phyloP scores from a whole-genome alignment of 2,329 filamentous ascomycete genomes.

The Sordariomycetes sp. region DNA sequence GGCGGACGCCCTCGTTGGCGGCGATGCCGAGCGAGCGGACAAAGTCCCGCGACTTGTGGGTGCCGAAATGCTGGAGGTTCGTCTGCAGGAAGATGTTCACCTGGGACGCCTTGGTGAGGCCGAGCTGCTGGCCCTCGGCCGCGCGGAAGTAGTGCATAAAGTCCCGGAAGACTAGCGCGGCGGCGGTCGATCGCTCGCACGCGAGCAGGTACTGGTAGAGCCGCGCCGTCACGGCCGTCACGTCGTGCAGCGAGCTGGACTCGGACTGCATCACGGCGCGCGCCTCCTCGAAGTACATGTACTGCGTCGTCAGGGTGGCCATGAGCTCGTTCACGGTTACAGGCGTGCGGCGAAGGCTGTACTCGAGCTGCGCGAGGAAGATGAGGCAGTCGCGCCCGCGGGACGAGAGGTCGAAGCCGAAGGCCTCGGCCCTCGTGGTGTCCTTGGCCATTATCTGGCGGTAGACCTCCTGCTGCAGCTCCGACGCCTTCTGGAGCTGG shows the following conservation, averaged over 20 bases:
- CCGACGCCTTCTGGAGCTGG: conserved; percentile 19
- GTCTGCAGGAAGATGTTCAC: conserved; percentile 19
- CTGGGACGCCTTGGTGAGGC: conserved; percentile 14
- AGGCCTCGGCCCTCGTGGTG: conserved; percentile 13
- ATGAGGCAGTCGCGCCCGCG: conserved; percentile 22
- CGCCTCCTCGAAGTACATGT: conserved; percentile 26
- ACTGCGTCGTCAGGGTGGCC: conserved; percentile 29
- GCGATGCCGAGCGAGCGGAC: conserved; percentile 24
- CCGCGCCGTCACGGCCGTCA: conserved; percentile 21
- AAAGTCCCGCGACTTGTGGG: conserved; percentile 20
- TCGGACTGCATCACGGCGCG: conserved; percentile 23
- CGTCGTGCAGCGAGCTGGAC: conserved; percentile 20
- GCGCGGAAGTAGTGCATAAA: conserved; percentile 19
- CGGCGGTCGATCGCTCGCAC: conserved; percentile 13
- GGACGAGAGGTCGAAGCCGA: conserved; percentile 19
- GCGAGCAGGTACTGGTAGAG: conserved; percentile 19
- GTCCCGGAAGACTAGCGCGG: conserved; percentile 17
- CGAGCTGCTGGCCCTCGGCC: conserved; percentile 18
- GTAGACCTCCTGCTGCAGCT: conserved; percentile 24
- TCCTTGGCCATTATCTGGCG: conserved; percentile 25
- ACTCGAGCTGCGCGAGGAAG: conserved; percentile 33
- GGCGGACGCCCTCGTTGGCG: conserved; percentile 14
- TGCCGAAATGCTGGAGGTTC: conserved; percentile 20
- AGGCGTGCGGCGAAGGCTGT: conserved; percentile 19
- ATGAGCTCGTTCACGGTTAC: conserved; percentile 27